Evolutionary conservation across 176 grass and related monocot species (phyloP), one percentile per base, ranked within the genome.

Genomic region (Oryza meyeriana): DNA sequence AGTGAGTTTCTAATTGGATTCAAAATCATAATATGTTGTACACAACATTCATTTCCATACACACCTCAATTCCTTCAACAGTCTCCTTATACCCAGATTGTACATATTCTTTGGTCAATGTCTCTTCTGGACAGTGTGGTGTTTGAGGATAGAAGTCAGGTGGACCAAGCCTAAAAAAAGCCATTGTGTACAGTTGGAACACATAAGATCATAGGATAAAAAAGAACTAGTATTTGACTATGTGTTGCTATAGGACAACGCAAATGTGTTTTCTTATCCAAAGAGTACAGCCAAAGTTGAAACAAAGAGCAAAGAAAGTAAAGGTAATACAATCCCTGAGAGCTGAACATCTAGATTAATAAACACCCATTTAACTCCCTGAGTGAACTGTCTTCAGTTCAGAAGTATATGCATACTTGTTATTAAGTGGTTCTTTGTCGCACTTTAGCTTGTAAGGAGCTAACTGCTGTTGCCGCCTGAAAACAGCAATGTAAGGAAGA

Each of bases 51-150:
- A 47, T 66, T 66, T 78, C 33, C 20, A 77, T 74, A 85, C 91
- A 48, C 75, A 96, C 97, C 97, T 99, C 97, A 50, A 99, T 99
- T 90, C 97, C 97, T 84, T 94, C 97, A 84, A 96, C 93, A 32
- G 97, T 96, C 81, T 99, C 97, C 68, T 99, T 99, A 74, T 99
- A 99, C 63, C 97, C 97, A 76, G 77, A 78, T 84, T 94, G 93
- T 22, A 94, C 87, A 90, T 96, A 96, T 80, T 99, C 97, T 94
- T 71, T 99, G 50, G 89, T 99, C 83, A 96, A 83, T n/a, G 89
- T 99, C 88, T 99, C 97, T 90, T 99, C 97, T 55, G 93, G 97
- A 88, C 97, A 99, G 82, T 87, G 92, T 69, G 85, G 76, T 9
- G 93, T 90, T 87, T 96, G 97, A 38, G 97, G 97, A 80, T 92